Conservation (phyloP, 768 basidiomycete genomes). For the Podaxis rugospora region DNA sequence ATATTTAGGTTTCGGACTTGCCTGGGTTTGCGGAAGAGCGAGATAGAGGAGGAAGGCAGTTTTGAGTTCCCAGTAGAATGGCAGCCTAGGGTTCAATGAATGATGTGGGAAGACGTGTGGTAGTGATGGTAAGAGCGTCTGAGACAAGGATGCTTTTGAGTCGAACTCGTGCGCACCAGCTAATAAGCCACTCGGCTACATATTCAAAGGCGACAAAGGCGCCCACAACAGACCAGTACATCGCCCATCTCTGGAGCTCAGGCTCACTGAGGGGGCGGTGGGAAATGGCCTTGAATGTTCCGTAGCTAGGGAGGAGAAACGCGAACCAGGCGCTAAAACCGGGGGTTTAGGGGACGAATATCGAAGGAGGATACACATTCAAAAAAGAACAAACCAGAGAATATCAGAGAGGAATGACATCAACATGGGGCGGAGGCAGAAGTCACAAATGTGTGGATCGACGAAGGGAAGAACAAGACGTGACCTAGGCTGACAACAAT, state of each 20-base stretch:
- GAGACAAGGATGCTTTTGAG: neutral
- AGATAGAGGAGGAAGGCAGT: constrained; percentile 66
- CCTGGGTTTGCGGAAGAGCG: constrained; percentile 67
- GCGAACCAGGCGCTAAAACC: constrained; percentile 63
- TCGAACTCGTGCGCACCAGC: constrained; percentile 43
- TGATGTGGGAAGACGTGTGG: constrained; percentile 12
- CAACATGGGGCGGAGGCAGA: constrained; percentile 33
- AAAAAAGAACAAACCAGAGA: constrained; percentile 33
- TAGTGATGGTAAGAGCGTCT: constrained; percentile 8
- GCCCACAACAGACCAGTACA: constrained; percentile 65
- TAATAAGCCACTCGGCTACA: constrained; percentile 56
- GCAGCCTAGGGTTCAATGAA: constrained; percentile 45
- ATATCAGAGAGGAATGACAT: constrained; percentile 45
- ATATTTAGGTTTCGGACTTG: constrained; percentile 20
- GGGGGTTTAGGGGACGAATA: neutral
- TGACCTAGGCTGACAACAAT: neutral
- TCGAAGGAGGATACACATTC: neutral
- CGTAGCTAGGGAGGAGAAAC: constrained; percentile 58
- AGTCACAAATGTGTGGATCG: neutral
- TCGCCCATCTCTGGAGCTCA: constrained; percentile 51
- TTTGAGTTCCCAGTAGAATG: constrained; percentile 74
- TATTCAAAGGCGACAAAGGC: constrained; percentile 60
- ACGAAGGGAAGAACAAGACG: neutral
- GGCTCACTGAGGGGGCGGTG: constrained; percentile 46
- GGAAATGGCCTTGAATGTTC: constrained; percentile 64